Conservation (phyloP, 2,329 filamentous ascomycete genomes). For the Alternaria sp. region DNA sequence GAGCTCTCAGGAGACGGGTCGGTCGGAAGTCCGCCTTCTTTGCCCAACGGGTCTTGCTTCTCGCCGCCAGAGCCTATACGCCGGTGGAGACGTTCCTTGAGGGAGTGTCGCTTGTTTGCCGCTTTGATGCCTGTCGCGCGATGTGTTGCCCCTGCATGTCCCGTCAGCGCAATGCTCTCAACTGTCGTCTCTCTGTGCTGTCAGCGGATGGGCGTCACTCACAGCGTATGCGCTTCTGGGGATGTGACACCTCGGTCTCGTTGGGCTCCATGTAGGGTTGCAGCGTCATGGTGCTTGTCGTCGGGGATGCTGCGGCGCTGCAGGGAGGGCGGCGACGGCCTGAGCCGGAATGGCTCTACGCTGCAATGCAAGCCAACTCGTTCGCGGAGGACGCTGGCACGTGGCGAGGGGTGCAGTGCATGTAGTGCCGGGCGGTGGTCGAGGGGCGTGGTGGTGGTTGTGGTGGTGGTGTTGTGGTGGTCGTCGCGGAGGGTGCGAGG, state of each 20-base stretch:
- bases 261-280: constrained; percentile 38
- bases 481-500: constrained; percentile 23
- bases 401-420: constrained; percentile 13
- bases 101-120: constrained; percentile 79
- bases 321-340: constrained; percentile 41
- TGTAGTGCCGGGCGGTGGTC: constrained; percentile 12
- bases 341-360: constrained; percentile 50
- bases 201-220: constrained; percentile 10
- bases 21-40: constrained; percentile 40
- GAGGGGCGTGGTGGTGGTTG: constrained; percentile 26
- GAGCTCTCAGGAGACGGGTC: constrained; percentile 57
- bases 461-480: constrained; percentile 9
- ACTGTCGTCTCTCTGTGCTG: neutral
- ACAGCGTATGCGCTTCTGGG: constrained; percentile 81
- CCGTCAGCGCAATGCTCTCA: constrained; percentile 11
- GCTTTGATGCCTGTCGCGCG: constrained; percentile 79
- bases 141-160: constrained; percentile 78
- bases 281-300: constrained; percentile 26
- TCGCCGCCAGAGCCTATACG: constrained; percentile 67
- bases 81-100: constrained; percentile 78
- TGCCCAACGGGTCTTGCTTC: constrained; percentile 62
- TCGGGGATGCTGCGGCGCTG: constrained; percentile 36
- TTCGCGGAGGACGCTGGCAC: constrained; percentile 10
- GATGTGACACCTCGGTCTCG: constrained; percentile 63
- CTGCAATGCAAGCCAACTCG: constrained; percentile 43